Conservation (phyloP, 345 rosid genomes). For the Laguncularia racemosa region DNA sequence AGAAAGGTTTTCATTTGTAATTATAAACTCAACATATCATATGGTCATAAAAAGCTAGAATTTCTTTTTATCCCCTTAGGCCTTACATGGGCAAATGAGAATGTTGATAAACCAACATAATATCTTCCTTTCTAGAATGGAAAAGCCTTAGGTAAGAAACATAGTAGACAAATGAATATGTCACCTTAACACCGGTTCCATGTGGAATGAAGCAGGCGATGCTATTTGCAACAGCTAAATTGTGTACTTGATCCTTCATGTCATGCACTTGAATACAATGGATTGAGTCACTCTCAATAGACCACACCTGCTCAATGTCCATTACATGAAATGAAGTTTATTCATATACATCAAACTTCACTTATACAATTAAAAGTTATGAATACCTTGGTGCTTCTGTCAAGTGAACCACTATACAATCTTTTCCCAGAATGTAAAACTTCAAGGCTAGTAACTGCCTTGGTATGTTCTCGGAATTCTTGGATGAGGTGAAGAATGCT, state of each 20-base stretch:
- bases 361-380: background rate
- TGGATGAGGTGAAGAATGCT: constrained; percentile 58
- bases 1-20: too few species aligned
- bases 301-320: constrained; percentile 44
- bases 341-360: background rate
- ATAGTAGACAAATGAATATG: background rate
- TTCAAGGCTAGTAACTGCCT: constrained; percentile 57
- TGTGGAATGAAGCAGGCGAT: constrained; percentile 57
- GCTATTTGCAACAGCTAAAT: constrained; percentile 39
- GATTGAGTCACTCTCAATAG: constrained; percentile 28
- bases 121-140: too few species aligned
- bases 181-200: constrained; percentile 69
- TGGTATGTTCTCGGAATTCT: constrained; percentile 48
- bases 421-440: constrained; percentile 42
- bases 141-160: background rate
- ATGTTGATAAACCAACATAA: too few species aligned
- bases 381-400: constrained; percentile 47
- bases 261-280: constrained; percentile 50
- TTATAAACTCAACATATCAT: too few species aligned
- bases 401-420: constrained; percentile 61
- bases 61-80: background rate
- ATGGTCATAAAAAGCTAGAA: background rate
- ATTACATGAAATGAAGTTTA: background rate
- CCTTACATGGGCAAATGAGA: background rate
- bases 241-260: constrained; percentile 57